These are phyloP conservation scores for Polyplosphaeria fusca DNA, from an alignment of 495 filamentous ascomycete species.

Conservation along the genomic window DNA sequence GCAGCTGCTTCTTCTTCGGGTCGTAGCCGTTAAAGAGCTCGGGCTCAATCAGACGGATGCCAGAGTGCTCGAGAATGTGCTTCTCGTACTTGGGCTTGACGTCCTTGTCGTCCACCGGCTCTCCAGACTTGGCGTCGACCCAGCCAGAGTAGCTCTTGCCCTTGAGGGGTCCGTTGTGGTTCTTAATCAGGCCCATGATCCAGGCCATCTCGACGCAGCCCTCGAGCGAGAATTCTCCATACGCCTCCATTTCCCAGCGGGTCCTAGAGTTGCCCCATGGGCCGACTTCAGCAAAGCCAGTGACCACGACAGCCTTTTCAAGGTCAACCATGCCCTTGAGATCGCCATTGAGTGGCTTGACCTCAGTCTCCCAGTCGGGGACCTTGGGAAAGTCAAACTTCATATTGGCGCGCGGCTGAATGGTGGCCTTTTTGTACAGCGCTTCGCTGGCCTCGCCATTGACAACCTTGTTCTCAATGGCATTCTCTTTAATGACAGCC, in stretches of 20 bases:
- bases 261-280: constrained; percentile 98
- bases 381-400: constrained; percentile 90
- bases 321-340: constrained; percentile 98
- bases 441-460: constrained; percentile 89
- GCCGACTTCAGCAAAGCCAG: constrained; percentile 92
- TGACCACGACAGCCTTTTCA: constrained; percentile 95
- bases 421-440: constrained; percentile 88
- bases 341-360: constrained; percentile 79
- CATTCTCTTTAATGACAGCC: constrained; percentile 91
- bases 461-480: constrained; percentile 95
- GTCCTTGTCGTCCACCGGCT: constrained; percentile 97
- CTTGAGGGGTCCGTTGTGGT: constrained; percentile 97
- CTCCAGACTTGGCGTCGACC: constrained; percentile 90
- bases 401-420: constrained; percentile 94
- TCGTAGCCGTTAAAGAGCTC: constrained; percentile 97
- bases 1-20: constrained; percentile 94
- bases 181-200: constrained; percentile 99
- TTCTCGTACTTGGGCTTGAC: constrained; percentile 96
- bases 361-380: constrained; percentile 85
- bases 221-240: constrained; percentile 94
- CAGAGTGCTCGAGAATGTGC: constrained; percentile 90
- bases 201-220: constrained; percentile 99
- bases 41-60: constrained; percentile 96
- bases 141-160: constrained; percentile 95
- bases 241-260: constrained; percentile 98